Base-by-base conservation (phyloP, 2,329 filamentous ascomycete genomes). In the Xylaria sp. region DNA sequence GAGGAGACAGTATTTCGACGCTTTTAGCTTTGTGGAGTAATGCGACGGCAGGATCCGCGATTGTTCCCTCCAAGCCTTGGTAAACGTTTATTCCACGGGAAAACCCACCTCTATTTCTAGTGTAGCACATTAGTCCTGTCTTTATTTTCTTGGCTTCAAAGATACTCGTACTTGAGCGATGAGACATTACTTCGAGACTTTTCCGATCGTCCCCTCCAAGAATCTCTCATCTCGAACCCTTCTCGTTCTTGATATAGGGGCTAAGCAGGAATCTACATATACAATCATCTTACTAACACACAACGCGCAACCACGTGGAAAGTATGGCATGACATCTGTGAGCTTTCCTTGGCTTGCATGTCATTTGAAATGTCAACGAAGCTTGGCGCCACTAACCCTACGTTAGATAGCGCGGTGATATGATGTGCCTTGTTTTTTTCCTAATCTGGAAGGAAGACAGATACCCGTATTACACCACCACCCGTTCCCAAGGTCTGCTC, bases 201-300 rank as follows among this genome's bases (percentile, higher is more conserved):
- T n/a, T 31, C 13, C 13, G n/a, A 31, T n/a, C 19, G 23, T 9
- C 15, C 19, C 31, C 31, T 21, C 38, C 9, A 21, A 21, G 25
- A 47, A 8, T 10, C 15, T n/a, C 25, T 19, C 10, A 47, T 19
- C 0, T 23, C 33, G 37, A 11, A 54, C 25, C 38, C 27, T 43
- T n/a, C n/a, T n/a, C n/a, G n/a, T n/a, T n/a, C n/a, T n/a, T n/a
- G n/a, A n/a, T n/a, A n/a, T n/a, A n/a, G n/a, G n/a, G n/a, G n/a
- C n/a, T n/a, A n/a, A n/a, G n/a, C n/a, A n/a, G n/a, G n/a, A n/a
- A n/a, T n/a, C n/a, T n/a, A n/a, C n/a, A n/a, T n/a, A n/a, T n/a
- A n/a, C n/a, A n/a, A n/a, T n/a, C n/a, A n/a, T n/a, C n/a, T 54
- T 48, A 59, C 56, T 51, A 43, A 56, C 25, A 48, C 19, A 33